Evolutionary conservation across 2,329 filamentous ascomycete species (phyloP).

Genomic region (Aureobasidium sp.): DNA sequence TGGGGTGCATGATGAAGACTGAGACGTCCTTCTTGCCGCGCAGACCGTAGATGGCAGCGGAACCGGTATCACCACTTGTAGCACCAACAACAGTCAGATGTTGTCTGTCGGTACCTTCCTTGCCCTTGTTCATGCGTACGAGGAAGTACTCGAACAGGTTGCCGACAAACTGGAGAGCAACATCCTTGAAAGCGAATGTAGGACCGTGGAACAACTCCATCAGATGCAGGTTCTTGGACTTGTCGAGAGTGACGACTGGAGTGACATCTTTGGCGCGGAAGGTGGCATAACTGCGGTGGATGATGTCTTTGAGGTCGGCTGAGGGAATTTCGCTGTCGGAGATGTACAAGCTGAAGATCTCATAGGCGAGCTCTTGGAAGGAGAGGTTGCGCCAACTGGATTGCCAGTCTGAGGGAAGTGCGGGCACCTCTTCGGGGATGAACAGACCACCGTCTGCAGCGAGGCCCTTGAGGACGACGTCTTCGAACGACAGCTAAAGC

Average conservation of each 20-base stretch:
- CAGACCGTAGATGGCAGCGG: conserved; percentile 90
- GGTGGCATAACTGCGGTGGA: conserved; percentile 76
- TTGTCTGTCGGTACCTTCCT: conserved; percentile 58
- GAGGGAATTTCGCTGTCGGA: conserved; percentile 72
- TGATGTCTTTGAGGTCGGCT: conserved; percentile 71
- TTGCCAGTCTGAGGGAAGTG: conserved; percentile 54
- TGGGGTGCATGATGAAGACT: conserved; percentile 88
- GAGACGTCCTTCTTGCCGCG: conserved; percentile 95
- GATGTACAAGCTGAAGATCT: conserved; percentile 83
- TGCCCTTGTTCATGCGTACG: conserved; percentile 61
- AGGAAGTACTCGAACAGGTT: conserved; percentile 92
- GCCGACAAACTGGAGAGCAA: conserved; percentile 87
- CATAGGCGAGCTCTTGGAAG: conserved; percentile 73
- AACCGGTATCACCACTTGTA: conserved; percentile 83
- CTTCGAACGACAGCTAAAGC: conserved; percentile 73
- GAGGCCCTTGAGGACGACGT: conserved; percentile 81
- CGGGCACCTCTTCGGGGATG: conserved; percentile 74
- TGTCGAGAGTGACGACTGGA: conserved; percentile 68
- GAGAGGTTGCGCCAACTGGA: conserved; percentile 66
- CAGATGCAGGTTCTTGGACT: conserved; percentile 64
- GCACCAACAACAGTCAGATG: conserved; percentile 81
- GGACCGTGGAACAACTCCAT: conserved; percentile 96
- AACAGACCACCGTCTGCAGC: conserved; percentile 82
- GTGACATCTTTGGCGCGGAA: conserved; percentile 75
- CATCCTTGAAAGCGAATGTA: conserved; percentile 93